A percentile compares a stretch with the other conserved stretches of the same genome.
Conservation (phyloP, 225 moss, liverwort and hornwort species). For the Sphagnum contortum region DNA sequence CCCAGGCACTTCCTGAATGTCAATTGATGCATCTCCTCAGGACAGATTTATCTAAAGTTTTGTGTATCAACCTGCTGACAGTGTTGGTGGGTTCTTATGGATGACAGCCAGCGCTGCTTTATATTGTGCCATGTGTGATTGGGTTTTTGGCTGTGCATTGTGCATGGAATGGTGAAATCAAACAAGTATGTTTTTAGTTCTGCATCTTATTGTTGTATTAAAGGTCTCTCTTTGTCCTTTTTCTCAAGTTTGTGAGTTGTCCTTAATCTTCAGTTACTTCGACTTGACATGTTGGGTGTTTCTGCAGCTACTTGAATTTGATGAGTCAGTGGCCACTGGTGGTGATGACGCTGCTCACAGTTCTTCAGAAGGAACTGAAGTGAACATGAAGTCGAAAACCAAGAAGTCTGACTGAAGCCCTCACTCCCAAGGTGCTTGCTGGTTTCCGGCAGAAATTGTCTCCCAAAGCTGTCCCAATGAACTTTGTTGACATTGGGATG, state of each 20-base stretch:
- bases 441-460: no score
- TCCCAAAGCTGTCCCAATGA: no score
- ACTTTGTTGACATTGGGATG: no score
- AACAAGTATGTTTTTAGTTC: conserved; percentile 31
- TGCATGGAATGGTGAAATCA: conserved; percentile 79
- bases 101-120: conserved; percentile 89
- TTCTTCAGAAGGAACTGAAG: conserved; percentile 39
- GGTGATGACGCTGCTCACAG: conserved; percentile 46
- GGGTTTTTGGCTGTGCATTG: conserved; percentile 89
- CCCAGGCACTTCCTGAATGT: not conserved
- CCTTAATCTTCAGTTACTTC: no score
- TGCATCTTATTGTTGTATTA: no score
- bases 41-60: no score
- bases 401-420: conserved; percentile 42
- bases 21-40: not conserved
- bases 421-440: no score
- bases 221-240: no score
- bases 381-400: conserved; percentile 24
- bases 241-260: no score
- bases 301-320: conserved; percentile 84
- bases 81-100: not conserved
- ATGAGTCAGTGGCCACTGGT: conserved; percentile 51
- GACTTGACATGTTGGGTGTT: not conserved
- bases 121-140: conserved; percentile 95
- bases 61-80: no score